Percentiles rank a stretch among this genome's conserved stretches.
These are phyloP conservation scores for Yamadazyma endophytica DNA, from an alignment of 805 yeast species.

Conservation along the genomic window DNA sequence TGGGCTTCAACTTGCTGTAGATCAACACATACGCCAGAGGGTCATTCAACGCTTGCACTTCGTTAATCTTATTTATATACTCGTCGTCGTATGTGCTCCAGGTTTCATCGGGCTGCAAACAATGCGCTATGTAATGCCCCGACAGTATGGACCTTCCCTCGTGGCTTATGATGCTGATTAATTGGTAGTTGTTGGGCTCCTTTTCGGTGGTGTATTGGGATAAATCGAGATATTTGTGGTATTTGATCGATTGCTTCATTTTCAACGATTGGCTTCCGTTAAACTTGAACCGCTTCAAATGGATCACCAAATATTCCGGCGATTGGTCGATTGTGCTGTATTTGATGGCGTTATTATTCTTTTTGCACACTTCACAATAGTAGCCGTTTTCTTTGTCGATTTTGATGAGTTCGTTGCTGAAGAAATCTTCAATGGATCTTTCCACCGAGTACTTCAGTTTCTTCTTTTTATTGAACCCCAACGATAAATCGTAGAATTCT, in stretches of 20 bases:
- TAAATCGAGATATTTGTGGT: constrained; percentile 73
- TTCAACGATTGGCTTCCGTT: constrained; percentile 73
- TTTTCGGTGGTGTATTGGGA: constrained; percentile 44
- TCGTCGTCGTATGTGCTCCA: constrained; percentile 98
- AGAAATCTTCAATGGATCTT: constrained; percentile 74
- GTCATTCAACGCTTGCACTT: constrained; percentile 71
- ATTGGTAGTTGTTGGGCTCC: constrained; percentile 53
- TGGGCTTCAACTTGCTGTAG: constrained; percentile 73
- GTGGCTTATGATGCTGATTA: constrained; percentile 84
- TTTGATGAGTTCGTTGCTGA: constrained; percentile 74
- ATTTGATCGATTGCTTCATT: constrained; percentile 80
- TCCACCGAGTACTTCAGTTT: constrained; percentile 57
- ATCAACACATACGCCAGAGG: constrained; percentile 88
- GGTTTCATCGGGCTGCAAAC: constrained; percentile 85
- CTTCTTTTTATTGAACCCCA: constrained; percentile 58
- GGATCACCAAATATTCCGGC: constrained; percentile 85
- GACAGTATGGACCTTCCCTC: constrained; percentile 90
- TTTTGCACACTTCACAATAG: constrained; percentile 81
- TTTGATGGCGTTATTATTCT: constrained; percentile 73
- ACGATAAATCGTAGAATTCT: constrained; percentile 87
- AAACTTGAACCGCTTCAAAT: constrained; percentile 87
- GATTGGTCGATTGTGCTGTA: constrained; percentile 70
- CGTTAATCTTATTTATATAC: constrained; percentile 67
- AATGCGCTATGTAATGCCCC: constrained; percentile 90
- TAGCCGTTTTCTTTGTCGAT: constrained; percentile 77